These are phyloP conservation scores for Lotus japonicus DNA, from an alignment of 306 rosid species.

Conservation along the genomic window DNA sequence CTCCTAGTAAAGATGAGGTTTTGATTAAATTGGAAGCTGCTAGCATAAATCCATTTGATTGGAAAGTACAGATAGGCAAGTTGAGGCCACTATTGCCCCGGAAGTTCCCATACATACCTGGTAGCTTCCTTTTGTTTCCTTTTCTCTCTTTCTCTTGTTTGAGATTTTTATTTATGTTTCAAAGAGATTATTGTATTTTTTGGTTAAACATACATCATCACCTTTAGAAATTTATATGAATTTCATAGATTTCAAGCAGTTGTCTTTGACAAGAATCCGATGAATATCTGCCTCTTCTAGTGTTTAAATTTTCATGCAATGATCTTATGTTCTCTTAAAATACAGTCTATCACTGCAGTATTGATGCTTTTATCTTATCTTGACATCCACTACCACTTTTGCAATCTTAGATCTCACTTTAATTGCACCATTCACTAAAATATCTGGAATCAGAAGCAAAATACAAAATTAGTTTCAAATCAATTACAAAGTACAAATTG, in stretches of 20 bases:
- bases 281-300: no score
- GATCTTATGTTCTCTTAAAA: background rate
- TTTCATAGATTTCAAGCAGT: background rate
- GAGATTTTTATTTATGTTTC: background rate
- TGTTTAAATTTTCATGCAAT: no score
- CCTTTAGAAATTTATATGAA: background rate
- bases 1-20: slow-evolving; percentile 50
- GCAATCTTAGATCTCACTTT: no score
- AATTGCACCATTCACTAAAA: background rate
- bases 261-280: background rate
- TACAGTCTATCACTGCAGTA: background rate
- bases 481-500: background rate
- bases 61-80: slow-evolving; percentile 71
- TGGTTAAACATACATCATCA: background rate
- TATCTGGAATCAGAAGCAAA: background rate
- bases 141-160: background rate
- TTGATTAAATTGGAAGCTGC: slow-evolving; percentile 73
- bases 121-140: slow-evolving; percentile 27
- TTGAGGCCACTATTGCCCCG: slow-evolving; percentile 52
- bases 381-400: background rate
- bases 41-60: slow-evolving; percentile 67
- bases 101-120: slow-evolving; percentile 63
- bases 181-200: background rate
- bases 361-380: no score
- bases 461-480: background rate